Conservation (phyloP, 495 filamentous ascomycete species). For the Glonium stellatum region DNA sequence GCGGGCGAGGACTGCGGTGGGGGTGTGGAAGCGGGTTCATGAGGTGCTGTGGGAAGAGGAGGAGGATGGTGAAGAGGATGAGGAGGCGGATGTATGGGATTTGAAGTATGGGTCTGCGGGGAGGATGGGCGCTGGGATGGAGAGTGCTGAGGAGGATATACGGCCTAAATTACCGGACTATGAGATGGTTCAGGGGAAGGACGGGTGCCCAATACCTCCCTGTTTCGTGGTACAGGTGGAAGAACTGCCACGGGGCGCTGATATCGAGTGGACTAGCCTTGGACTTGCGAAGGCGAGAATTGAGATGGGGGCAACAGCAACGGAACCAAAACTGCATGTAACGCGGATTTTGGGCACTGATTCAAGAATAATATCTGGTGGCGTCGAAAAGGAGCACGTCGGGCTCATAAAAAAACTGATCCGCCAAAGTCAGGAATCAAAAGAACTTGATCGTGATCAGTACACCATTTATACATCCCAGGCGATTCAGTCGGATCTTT, state of each 20-base stretch:
- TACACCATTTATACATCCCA: conserved; percentile 10
- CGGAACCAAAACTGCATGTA: neutral
- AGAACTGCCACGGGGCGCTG: conserved; percentile 58
- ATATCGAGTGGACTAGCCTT: conserved; percentile 49
- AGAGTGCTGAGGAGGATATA: conserved; percentile 18
- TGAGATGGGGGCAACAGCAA: neutral
- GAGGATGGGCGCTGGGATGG: conserved; percentile 31
- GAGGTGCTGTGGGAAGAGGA: conserved; percentile 9
- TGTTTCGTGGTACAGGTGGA: conserved; percentile 68
- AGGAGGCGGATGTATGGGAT: conserved; percentile 67
- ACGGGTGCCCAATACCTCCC: conserved; percentile 45
- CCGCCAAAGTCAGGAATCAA: no score
- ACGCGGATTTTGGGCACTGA: neutral
- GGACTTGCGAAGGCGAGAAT: conserved; percentile 9
- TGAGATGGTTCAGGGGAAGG: conserved; percentile 17
- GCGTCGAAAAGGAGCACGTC: neutral
- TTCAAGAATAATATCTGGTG: neutral
- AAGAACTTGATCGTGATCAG: neutral
- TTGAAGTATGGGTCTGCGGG: conserved; percentile 41
- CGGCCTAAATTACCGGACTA: conserved; percentile 25
- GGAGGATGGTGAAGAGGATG: conserved; percentile 30
- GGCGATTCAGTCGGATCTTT: neutral
- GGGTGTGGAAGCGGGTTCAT: conserved; percentile 50
- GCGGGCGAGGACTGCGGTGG: conserved; percentile 42
- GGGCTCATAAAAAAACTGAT: no score